These are phyloP conservation scores for Martensiomyces pterosporus DNA, from an alignment of 192 early-diverging fungal genomes.

Conservation along the genomic window DNA sequence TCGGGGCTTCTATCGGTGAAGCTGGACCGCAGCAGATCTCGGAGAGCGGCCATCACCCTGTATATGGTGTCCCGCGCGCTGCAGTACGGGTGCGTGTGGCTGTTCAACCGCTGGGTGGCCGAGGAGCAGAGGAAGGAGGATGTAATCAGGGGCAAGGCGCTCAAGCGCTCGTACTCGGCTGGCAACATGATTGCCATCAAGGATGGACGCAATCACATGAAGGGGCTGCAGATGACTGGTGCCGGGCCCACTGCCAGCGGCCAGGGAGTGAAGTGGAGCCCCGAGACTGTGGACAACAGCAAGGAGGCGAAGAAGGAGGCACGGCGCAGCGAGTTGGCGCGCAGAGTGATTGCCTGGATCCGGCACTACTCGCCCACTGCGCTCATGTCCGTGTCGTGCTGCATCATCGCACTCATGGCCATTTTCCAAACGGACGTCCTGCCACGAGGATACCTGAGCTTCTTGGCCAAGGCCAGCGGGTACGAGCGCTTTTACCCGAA, in stretches of 20 bases:
- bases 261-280: constrained; percentile 12
- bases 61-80: constrained; percentile 60
- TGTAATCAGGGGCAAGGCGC: constrained; percentile 16
- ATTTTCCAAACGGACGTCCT: constrained; percentile 56
- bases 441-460: constrained; percentile 55
- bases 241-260: neutral
- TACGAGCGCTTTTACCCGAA: constrained; percentile 26
- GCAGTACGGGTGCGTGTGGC: constrained; percentile 60
- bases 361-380: constrained; percentile 30
- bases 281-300: constrained; percentile 13
- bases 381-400: constrained; percentile 25
- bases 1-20: constrained; percentile 57
- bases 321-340: neutral
- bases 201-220: neutral
- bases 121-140: constrained; percentile 20
- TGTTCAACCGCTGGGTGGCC: constrained; percentile 57
- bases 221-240: neutral
- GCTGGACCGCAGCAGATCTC: constrained; percentile 56
- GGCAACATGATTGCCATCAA: neutral
- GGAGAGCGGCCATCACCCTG: constrained; percentile 60
- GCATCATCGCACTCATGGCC: constrained; percentile 47
- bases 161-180: constrained; percentile 34
- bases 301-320: constrained; percentile 6
- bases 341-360: constrained; percentile 1
- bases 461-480: constrained; percentile 46